Evolutionary conservation across 495 filamentous ascomycete species (phyloP).

Genomic region (Evernia prunastri): DNA sequence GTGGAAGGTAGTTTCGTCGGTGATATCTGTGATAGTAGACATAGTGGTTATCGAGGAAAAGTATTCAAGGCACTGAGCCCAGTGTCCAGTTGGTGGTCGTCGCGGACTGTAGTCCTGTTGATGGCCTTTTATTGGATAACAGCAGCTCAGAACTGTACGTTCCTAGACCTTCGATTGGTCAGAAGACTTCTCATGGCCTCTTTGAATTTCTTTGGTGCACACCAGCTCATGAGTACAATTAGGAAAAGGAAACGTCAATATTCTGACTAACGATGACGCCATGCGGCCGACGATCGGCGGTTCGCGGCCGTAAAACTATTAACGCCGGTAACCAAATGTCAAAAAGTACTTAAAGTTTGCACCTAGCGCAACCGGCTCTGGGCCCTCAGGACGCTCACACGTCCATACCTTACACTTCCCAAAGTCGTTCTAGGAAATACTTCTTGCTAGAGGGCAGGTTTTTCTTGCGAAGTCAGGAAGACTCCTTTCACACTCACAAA

Average conservation of each 20-base stretch:
- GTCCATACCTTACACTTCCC: too few species aligned
- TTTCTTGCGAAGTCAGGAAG: too few species aligned
- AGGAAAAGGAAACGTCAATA: background rate
- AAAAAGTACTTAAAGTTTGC: background rate
- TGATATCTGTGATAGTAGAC: constrained; percentile 71
- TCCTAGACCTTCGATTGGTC: background rate
- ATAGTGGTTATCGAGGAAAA: constrained; percentile 35
- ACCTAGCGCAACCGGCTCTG: too few species aligned
- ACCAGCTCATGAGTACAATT: background rate
- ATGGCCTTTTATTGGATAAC: background rate
- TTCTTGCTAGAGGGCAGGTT: too few species aligned
- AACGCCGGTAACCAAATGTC: background rate
- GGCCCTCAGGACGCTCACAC: too few species aligned
- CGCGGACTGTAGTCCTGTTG: background rate
- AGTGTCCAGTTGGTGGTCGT: background rate
- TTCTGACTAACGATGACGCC: background rate
- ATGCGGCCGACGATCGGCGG: background rate
- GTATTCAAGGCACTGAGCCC: background rate
- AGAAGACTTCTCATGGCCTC: background rate
- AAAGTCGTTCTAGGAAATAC: too few species aligned
- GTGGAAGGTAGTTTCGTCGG: constrained; percentile 59
- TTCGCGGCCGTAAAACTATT: background rate
- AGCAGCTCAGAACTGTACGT: background rate
- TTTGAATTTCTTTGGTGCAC: background rate
- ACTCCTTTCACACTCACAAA: too few species aligned